Evolutionary conservation across 768 basidiomycete species (phyloP), one percentile per base, ranked within the genome.

Genomic region (Pleurotus tuber-regium): DNA sequence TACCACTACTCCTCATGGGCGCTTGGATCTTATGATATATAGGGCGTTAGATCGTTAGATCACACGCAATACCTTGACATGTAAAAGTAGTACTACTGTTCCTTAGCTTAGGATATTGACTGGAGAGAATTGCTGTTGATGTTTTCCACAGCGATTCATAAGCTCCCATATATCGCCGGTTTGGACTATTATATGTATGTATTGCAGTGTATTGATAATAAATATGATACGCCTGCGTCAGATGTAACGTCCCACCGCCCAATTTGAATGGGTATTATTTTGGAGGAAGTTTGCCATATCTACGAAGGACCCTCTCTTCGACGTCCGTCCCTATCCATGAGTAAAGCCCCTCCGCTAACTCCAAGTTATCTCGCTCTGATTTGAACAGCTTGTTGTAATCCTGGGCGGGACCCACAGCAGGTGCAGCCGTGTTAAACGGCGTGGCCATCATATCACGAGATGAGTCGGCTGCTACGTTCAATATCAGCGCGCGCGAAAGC

Each of bases 341-440:
- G 66, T 96, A 94, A 55, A 89, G 65, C 26, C 92, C 92, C 62
- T 93, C 87, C 0, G 94, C 83, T 59, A 98, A 87, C 57, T 92
- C 89, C 16, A 99, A 79, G 67, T 97, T 96, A 67, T 98, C 96
- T 55, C 76, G 77, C 69, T 99, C 97, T 4, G 84, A 84, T 59
- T 90, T 89, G 78, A 94, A 94, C 33, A 98, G 66, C 65, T 98
- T 98, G 61, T 72, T 77, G 67, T 79, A 94, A 64, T 98, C 96
- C 63, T 93, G 92, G 39, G 83, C 81, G 41, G 81, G 87, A 5
- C 72, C 77, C 23, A 77, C 74, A 9, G 74, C 66, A 7, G 73
- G 68, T 12, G 73, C 71, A 33, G 75, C 72, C 5, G 66, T 68
- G 14, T 80, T 84, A 61, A 91, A 90, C 0, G 91, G 84, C 26